Evolutionary conservation across 2,329 filamentous ascomycete species (phyloP).

Genomic region (Trichoderma breve): DNA sequence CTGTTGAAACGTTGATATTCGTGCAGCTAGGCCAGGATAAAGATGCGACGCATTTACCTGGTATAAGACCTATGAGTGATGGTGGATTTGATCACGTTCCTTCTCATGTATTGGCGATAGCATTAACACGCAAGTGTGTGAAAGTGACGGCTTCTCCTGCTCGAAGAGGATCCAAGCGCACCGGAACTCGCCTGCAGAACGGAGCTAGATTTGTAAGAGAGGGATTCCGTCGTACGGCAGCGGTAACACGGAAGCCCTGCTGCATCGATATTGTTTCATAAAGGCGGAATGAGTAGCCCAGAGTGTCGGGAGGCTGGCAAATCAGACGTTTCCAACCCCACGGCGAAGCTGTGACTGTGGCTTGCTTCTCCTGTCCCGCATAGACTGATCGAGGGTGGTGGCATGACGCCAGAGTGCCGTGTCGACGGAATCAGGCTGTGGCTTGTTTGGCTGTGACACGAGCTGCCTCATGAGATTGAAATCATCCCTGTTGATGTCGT

Average conservation of each 20-base stretch:
- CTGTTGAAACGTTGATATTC: background rate
- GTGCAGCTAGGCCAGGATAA: background rate
- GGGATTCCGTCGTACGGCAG: background rate
- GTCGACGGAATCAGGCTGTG: background rate
- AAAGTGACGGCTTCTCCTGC: too few species aligned
- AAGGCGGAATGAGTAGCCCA: background rate
- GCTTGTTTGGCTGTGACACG: background rate
- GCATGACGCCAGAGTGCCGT: background rate
- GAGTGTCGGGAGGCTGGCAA: background rate
- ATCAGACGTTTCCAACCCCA: background rate
- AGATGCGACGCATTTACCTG: background rate
- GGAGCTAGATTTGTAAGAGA: background rate
- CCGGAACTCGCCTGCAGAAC: background rate
- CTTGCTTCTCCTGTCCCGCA: background rate
- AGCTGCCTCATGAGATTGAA: background rate
- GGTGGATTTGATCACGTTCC: too few species aligned
- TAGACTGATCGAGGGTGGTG: background rate
- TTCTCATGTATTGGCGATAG: background rate
- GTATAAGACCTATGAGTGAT: background rate
- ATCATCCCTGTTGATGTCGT: background rate
- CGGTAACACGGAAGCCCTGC: background rate
- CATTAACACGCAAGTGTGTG: too few species aligned
- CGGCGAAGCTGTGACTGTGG: background rate
- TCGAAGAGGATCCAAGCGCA: background rate
- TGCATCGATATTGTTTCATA: background rate